Base-by-base conservation (phyloP, 768 basidiomycete species). In the Omphalotus guepiniiformis region DNA sequence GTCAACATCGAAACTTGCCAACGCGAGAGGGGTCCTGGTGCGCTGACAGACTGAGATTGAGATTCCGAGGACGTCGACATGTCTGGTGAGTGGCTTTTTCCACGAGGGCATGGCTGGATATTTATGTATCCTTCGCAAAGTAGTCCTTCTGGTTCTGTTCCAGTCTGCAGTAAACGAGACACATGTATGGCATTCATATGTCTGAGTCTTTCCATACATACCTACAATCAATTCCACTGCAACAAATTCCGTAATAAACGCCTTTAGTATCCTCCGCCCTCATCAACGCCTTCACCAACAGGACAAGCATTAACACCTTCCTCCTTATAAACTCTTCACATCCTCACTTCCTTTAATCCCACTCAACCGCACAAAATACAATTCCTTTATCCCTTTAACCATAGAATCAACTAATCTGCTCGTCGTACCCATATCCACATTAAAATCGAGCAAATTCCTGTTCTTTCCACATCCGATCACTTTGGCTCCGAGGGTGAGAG, bases 391-490 rank as follows among this genome's bases (percentile, higher is more conserved):
- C 25, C 74, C 80, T 50, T 67, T 64, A 40, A 79, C 80, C 80
- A 79, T 82, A n/a, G n/a, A n/a, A 41, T 88, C 88, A 1, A 78
- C 86, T 30, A 93, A 75, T 21, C 88, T 70, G 43, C 75, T 80
- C 13, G 91, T 93, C 11, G 90, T 93, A 25, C 74, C 74, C 91
- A 93, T 90, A 63, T 93, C 90, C 34, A 93, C 91, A 36, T 85
- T 67, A 67, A 93, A 93, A 59, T 88, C 77, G 66, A 93, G 90
- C 53, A 93, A 63, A 61, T 93, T 92, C 25, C 90, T 78, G 63
- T 93, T 93, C 65, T 93, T 93, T 42, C 93, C 90, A n/a, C n/a
- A n/a, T 2, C 90, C 90, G 52, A 93, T 83, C 48, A 92, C 82
- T 55, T 81, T 83, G 16, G 89, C 75, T 3, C 85, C 87, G 23